These are phyloP conservation scores for Podaxis sp. DNA, from an alignment of 768 basidiomycete genomes.

Conservation along the genomic window DNA sequence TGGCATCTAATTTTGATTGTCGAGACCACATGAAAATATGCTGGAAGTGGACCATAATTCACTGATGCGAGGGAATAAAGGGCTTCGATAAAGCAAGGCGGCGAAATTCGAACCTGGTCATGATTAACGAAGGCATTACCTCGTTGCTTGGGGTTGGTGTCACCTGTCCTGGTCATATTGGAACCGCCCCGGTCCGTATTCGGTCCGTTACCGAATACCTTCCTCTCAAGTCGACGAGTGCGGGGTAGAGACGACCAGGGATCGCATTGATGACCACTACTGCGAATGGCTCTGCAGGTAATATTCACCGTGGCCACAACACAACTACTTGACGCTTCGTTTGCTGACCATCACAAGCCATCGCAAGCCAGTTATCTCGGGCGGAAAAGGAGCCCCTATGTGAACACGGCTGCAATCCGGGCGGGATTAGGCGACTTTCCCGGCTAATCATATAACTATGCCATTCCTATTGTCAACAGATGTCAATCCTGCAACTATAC, in stretches of 20 bases:
- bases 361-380: too few relatives aligned
- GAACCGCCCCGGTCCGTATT: neutral
- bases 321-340: too few relatives aligned
- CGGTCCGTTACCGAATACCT: neutral
- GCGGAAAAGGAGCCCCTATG: neutral
- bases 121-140: neutral
- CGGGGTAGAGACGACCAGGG: neutral
- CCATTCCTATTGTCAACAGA: neutral
- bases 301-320: too few relatives aligned
- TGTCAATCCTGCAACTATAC: neutral
- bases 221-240: neutral
- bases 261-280: neutral
- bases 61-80: neutral
- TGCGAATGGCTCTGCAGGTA: too few relatives aligned
- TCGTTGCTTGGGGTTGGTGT: neutral
- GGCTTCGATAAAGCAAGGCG: neutral
- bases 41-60: neutral
- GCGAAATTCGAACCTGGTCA: constrained; percentile 13
- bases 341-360: too few relatives aligned
- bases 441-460: neutral
- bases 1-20: neutral
- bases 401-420: constrained; percentile 10
- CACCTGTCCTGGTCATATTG: constrained; percentile 9
- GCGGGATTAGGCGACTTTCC: neutral
- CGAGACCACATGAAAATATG: neutral